Base-by-base conservation (phyloP, 225 moss, liverwort and hornwort genomes). In the Rhytidiadelphus loreus region DNA sequence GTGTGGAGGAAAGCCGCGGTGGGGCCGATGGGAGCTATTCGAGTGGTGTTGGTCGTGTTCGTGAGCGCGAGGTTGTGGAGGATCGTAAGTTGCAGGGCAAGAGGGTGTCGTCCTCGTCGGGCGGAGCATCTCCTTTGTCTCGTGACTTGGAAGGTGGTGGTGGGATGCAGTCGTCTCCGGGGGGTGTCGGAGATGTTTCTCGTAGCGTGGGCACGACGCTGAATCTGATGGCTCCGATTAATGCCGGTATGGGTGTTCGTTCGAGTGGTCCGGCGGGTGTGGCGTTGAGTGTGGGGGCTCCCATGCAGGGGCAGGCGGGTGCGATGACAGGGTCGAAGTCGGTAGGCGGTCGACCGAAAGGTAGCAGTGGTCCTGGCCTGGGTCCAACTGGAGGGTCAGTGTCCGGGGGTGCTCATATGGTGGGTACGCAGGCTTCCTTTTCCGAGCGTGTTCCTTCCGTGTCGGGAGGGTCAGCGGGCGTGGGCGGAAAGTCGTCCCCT, bases 81-180 rank as follows among this genome's bases (percentile, higher is more conserved):
- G 96, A 96, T 7, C 91, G 94, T 21, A 98, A 96, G 91, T 50
- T 86, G 83, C 87, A 87, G 85, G 77, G 91, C 7, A 96, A 95
- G 86, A 92, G 82, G 84, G 88, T 81, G 82, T 39, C 88, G 82
- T 39, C 88, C 82, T 66, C 84, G 43, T 43, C 87, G 13, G 87
- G 93, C 26, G 89, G 90, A 33, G 83, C 91, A 10, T 92, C 91
- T 59, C 68, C 86, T 59, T 25, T 89, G 81, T 85, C 91, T 5
- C 90, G 94, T 62, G 95, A 97, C 37, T 44, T 89, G 88, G 98
- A 96, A 46, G 92, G 86, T 13, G 70, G 82, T 6, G 73, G 85
- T 53, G 90, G 93, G 69, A 26, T 90, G 77, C 94, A 92, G 85
- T 86, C 90, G 59, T 88, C 89, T 25, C 60, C 92, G 28, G 86